A percentile compares a stretch with the other conserved stretches of the same genome.
These are phyloP conservation scores for Alternaria brassicicola DNA, from an alignment of 2,329 filamentous ascomycete genomes.

Conservation along the genomic window DNA sequence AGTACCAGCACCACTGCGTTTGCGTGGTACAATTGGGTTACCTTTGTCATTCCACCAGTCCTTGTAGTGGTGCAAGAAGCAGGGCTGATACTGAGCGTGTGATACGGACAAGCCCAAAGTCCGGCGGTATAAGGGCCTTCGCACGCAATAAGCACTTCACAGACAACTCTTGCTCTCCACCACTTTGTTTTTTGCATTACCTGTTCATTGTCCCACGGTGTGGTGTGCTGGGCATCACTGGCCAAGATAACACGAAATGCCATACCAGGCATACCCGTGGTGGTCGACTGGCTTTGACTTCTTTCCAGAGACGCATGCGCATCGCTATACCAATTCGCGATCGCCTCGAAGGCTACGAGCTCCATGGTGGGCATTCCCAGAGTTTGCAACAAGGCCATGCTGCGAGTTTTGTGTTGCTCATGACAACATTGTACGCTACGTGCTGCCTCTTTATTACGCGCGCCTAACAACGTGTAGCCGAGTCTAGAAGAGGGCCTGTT, in stretches of 20 bases:
- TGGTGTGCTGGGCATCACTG: neutral
- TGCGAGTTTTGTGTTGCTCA: constrained; percentile 17
- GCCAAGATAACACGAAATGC: neutral
- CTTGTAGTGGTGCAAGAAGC: constrained; percentile 7
- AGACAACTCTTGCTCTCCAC: neutral
- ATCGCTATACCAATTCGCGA: constrained; percentile 1
- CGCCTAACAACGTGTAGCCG: constrained; percentile 8
- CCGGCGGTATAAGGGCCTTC: constrained; percentile 1
- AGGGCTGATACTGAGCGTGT: neutral
- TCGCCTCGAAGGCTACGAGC: neutral
- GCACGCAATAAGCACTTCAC: neutral
- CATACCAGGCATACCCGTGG: constrained; percentile 5
- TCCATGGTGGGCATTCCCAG: constrained; percentile 10
- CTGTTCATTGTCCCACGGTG: neutral
- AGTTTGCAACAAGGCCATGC: constrained; percentile 4
- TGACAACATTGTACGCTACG: constrained; percentile 9
- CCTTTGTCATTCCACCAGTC: neutral
- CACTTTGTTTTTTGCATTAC: neutral
- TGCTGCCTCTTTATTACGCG: neutral
- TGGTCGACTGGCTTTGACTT: neutral
- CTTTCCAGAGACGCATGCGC: constrained; percentile 2
- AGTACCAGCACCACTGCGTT: constrained; percentile 19
- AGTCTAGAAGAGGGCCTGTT: constrained; percentile 2
- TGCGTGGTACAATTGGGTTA: constrained; percentile 10
- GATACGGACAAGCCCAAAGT: neutral